Evolutionary conservation across 768 basidiomycete species (phyloP).

Genomic region (Phanerochaete carnosa): DNA sequence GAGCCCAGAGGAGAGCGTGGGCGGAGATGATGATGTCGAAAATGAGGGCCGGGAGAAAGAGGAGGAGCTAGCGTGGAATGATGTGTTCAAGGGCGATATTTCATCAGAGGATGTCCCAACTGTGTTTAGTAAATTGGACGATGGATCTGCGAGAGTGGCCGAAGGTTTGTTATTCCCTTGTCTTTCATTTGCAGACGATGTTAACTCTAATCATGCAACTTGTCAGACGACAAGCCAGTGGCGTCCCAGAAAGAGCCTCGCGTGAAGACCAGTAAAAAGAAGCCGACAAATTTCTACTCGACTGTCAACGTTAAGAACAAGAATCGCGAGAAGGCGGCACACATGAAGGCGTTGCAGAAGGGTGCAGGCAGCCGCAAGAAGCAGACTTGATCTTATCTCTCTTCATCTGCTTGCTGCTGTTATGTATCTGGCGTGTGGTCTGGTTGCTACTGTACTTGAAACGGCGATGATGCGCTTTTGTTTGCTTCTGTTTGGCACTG

Average conservation of each 20-base stretch:
- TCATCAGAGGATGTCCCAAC: constrained; percentile 20
- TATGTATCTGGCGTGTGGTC: background rate
- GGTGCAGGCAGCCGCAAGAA: constrained; percentile 14
- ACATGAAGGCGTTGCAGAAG: constrained; percentile 41
- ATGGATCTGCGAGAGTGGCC: constrained; percentile 6
- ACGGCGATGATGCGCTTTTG: constrained; percentile 4
- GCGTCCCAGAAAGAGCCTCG: constrained; percentile 37
- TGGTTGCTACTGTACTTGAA: background rate
- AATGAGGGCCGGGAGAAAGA: constrained; percentile 21
- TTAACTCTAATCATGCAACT: background rate
- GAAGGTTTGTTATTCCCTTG: constrained; percentile 8
- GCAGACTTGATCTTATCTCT: constrained; percentile 1
- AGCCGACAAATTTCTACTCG: constrained; percentile 86
- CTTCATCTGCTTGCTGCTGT: background rate
- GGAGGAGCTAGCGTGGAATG: constrained; percentile 76
- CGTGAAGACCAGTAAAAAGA: constrained; percentile 95
- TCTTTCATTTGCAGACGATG: background rate
- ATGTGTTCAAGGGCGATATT: constrained; percentile 66
- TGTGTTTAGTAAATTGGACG: constrained; percentile 20
- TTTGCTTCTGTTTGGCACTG: constrained; percentile 23
- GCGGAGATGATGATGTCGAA: constrained; percentile 34
- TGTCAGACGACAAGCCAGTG: constrained; percentile 19
- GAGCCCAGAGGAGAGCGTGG: constrained; percentile 39
- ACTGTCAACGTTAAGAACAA: constrained; percentile 86
- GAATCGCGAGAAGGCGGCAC: constrained; percentile 60